Conservation (phyloP, 2,329 filamentous ascomycete species). For the Fusarium napiforme region DNA sequence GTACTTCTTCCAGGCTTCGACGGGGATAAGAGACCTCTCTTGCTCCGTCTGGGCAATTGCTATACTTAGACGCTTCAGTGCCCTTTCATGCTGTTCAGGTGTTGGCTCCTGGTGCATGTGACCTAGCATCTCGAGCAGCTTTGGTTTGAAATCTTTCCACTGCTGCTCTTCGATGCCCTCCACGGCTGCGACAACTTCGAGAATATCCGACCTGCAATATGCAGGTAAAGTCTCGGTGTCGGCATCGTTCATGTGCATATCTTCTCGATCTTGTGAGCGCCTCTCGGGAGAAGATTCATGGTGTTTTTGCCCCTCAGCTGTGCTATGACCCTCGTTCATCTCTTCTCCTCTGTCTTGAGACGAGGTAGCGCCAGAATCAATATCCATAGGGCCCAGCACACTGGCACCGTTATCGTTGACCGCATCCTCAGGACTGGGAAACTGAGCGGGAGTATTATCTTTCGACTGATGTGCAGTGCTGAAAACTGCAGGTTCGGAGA, state of each 20-base stretch:
- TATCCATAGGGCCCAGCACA: neutral
- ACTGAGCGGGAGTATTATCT: neutral
- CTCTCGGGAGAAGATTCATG: neutral
- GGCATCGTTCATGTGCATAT: slow-evolving; percentile 13
- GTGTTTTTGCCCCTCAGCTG: neutral
- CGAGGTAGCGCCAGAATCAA: neutral
- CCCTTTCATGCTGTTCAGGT: slow-evolving; percentile 3
- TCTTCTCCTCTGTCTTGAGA: neutral
- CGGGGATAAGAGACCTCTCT: slow-evolving; percentile 37
- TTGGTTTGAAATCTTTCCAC: slow-evolving; percentile 15
- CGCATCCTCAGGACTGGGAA: neutral
- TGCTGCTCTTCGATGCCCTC: neutral
- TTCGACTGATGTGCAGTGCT: neutral
- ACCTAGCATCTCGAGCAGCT: slow-evolving; percentile 16
- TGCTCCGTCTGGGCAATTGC: slow-evolving; percentile 7
- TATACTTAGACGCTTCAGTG: slow-evolving; percentile 11
- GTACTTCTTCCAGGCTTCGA: slow-evolving; percentile 37
- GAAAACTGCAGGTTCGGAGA: neutral
- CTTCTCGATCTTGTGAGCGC: neutral
- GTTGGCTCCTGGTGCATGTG: slow-evolving; percentile 11
- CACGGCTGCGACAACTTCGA: neutral
- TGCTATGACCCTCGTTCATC: neutral
- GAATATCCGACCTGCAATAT: slow-evolving; percentile 1
- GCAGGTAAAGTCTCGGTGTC: neutral
- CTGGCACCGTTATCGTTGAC: neutral